phyloP scores from a whole-genome alignment of 1,284 basidiomycete species.

The Spongispora temasekensis region DNA sequence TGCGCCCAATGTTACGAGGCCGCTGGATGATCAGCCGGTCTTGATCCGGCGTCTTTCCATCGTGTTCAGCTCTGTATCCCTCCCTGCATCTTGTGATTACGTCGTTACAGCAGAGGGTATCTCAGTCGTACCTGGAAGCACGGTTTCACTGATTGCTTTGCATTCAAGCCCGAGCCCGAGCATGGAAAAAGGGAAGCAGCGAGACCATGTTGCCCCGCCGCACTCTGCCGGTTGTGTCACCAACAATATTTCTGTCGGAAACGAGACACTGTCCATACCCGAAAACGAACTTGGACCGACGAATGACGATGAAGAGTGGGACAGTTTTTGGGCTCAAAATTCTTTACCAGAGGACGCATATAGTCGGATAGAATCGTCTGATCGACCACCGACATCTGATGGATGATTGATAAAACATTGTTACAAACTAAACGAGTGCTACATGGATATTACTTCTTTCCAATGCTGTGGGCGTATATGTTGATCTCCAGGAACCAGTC shows the following conservation, averaged over 20 bases:
- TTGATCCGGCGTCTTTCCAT: constrained; percentile 67
- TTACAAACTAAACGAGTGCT: constrained; percentile 13
- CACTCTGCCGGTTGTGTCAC: constrained; percentile 41
- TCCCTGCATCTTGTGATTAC: constrained; percentile 68
- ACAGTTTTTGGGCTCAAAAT: constrained; percentile 35
- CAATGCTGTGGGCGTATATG: too few relatives aligned
- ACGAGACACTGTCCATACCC: constrained; percentile 19
- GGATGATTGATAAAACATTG: constrained; percentile 13
- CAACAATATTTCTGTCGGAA: constrained; percentile 20
- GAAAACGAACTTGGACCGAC: constrained; percentile 27
- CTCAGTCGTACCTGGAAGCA: constrained; percentile 34
- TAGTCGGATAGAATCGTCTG: constrained; percentile 15
- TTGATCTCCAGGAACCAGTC: constrained; percentile 17
- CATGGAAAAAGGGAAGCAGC: constrained; percentile 1
- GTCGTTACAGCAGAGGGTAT: constrained; percentile 66
- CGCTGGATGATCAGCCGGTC: constrained; percentile 38
- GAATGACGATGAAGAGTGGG: constrained; percentile 31
- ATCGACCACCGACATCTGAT: constrained; percentile 11
- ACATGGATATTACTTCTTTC: constrained; percentile 1
- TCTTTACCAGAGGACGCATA: constrained; percentile 25
- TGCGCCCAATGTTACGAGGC: neutral
- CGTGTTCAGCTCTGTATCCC: constrained; percentile 71
- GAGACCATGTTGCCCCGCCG: constrained; percentile 37
- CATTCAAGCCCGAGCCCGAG: constrained; percentile 3
- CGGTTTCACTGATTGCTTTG: constrained; percentile 6